Evolutionary conservation across 768 basidiomycete species (phyloP), one percentile per base, ranked within the genome.

Genomic region (Russula abietina): DNA sequence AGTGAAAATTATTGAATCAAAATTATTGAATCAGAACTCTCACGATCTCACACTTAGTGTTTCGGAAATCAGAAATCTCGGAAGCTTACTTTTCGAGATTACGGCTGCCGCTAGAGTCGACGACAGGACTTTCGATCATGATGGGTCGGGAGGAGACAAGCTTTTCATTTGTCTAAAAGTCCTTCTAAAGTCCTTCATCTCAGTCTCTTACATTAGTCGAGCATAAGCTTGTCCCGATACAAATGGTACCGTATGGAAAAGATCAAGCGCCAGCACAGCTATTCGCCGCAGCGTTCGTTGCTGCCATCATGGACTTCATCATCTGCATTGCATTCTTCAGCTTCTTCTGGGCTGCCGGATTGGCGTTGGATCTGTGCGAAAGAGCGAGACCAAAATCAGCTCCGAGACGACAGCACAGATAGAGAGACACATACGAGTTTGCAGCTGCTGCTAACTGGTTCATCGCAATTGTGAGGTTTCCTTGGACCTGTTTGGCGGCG

Each of bases 211-310:
- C 57, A 58, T 33, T 59, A 51, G 26, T 22, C 36, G 62, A 22
- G 52, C 45, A n/a, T 38, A 53, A 17, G 55, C 2, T 43, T n/a
- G 41, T 45, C 32, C 22, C 8, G 33, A 22, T 57, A 57, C 43
- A 54, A 28, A 39, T 41, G 9, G 36, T 49, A 43, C 2, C 19
- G n/a, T 28, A 33, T 7, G 8, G 26, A 22, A 28, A 55, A 22
- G 41, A 39, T 64, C 62, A 64, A 60, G 62, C 8, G 4, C 26
- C 9, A 17, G 46, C 11, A n/a, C 63, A 64, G n/a, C 24, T 28
- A 3, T 45, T 12, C 19, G 1, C 32, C 26, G 55, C 2, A 11
- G 28, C 12, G 9, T 51, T 55, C 39, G 24, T 41, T 26, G 58
- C 57, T 4, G 22, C 11, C 49, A 17, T 6, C 19, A 46, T 14